Evolutionary conservation across 1,284 basidiomycete species (phyloP).

Genomic region (Mycena sp.): DNA sequence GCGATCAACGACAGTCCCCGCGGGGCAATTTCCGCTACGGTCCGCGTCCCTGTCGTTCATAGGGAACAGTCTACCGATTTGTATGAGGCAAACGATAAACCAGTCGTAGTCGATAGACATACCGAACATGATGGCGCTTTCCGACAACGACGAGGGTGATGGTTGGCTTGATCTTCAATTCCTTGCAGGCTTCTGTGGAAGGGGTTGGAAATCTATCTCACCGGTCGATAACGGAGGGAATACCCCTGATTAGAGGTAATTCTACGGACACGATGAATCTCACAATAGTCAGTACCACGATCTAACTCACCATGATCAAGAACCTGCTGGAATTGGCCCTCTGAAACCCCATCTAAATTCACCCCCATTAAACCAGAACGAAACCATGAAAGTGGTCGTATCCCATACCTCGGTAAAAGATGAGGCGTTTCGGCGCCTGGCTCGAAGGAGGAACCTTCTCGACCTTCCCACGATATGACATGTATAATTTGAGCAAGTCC

Average conservation of each 20-base stretch:
- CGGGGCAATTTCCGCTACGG: conserved; percentile 70
- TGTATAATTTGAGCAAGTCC: conserved; percentile 54
- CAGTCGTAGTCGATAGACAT: not conserved
- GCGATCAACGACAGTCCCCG: conserved; percentile 70
- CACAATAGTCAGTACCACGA: no score
- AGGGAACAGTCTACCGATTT: conserved; percentile 41
- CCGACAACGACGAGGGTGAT: conserved; percentile 69
- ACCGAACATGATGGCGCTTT: conserved; percentile 55
- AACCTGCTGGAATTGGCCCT: conserved; percentile 70
- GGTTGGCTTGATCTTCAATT: conserved; percentile 53
- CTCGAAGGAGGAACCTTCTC: conserved; percentile 48
- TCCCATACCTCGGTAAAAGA: conserved; percentile 64
- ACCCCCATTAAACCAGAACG: not conserved
- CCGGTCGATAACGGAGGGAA: not conserved
- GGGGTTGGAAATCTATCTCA: not conserved
- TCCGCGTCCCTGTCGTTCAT: conserved; percentile 52
- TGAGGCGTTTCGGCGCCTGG: conserved; percentile 55
- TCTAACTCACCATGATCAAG: conserved; percentile 54
- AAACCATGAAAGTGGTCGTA: not conserved
- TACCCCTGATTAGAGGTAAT: conserved; percentile 53
- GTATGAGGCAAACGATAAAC: not conserved
- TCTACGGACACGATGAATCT: no score
- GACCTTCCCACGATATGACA: conserved; percentile 36
- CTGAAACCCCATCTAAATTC: conserved; percentile 68
- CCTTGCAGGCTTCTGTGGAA: conserved; percentile 53